A percentile compares a stretch with the other conserved stretches of the same genome.
Evolutionary conservation across 306 rosid species (phyloP).

Genomic region (Rubus idaeus): DNA sequence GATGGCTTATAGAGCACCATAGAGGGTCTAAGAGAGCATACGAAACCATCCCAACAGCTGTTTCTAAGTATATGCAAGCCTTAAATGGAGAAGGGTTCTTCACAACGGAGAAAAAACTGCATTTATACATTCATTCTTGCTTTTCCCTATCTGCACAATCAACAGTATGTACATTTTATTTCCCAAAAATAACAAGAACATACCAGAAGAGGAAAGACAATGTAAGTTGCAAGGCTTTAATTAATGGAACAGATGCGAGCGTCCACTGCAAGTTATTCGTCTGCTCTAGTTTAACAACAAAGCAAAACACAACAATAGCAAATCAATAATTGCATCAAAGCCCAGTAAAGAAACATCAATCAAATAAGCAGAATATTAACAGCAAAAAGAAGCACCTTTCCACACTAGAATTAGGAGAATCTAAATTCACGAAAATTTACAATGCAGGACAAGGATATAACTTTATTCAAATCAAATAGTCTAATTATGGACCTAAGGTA

Average conservation of each 20-base stretch:
- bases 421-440: not conserved
- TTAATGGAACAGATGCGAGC: conserved; percentile 74
- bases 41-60: not conserved
- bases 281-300: conserved; percentile 60
- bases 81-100: not conserved
- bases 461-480: too few species aligned
- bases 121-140: not conserved
- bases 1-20: not conserved
- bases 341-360: not conserved
- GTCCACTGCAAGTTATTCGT: conserved; percentile 90
- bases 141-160: not conserved
- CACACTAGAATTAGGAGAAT: not conserved
- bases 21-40: not conserved
- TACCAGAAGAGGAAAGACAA: conserved; percentile 92
- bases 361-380: not conserved
- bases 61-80: not conserved
- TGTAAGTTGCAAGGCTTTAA: conserved; percentile 86
- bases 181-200: conserved; percentile 14
- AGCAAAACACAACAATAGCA: conserved; percentile 16
- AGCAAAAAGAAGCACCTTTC: not conserved
- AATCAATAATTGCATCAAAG: conserved; percentile 21
- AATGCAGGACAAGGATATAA: not conserved
- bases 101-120: not conserved
- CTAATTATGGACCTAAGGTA: too few species aligned
- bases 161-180: not conserved